These are phyloP conservation scores for Penicillium salamii DNA, from an alignment of 495 filamentous ascomycete species.

Conservation along the genomic window DNA sequence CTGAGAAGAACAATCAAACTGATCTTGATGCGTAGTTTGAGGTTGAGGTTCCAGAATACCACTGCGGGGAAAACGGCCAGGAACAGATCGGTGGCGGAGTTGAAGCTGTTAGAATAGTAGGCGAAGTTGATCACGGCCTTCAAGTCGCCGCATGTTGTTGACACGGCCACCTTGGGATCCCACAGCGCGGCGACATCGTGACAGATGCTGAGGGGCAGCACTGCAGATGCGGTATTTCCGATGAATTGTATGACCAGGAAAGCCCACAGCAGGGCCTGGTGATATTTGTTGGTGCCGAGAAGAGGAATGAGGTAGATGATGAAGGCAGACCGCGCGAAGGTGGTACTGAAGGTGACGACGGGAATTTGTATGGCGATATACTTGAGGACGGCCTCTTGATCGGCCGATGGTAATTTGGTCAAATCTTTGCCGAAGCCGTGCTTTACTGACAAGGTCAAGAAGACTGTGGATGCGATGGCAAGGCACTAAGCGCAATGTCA, in stretches of 20 bases:
- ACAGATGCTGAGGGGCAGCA: slow-evolving; percentile 33
- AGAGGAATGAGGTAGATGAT: slow-evolving; percentile 32
- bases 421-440: slow-evolving; percentile 33
- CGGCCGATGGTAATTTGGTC: background rate
- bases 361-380: slow-evolving; percentile 32
- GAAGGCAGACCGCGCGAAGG: slow-evolving; percentile 32
- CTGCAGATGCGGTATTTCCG: slow-evolving; percentile 28
- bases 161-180: slow-evolving; percentile 16
- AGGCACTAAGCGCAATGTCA: slow-evolving; percentile 15
- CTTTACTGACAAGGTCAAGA: slow-evolving; percentile 24
- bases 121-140: slow-evolving; percentile 27
- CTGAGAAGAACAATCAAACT: slow-evolving; percentile 39
- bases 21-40: slow-evolving; percentile 38
- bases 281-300: slow-evolving; percentile 26
- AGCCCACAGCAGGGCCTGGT: slow-evolving; percentile 26
- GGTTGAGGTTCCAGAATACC: slow-evolving; percentile 45
- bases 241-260: slow-evolving; percentile 26
- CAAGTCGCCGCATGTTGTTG: slow-evolving; percentile 26
- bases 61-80: slow-evolving; percentile 39
- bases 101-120: slow-evolving; percentile 39
- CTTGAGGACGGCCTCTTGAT: slow-evolving; percentile 25
- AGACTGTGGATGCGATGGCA: slow-evolving; percentile 24
- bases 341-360: slow-evolving; percentile 33
- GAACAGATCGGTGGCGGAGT: slow-evolving; percentile 40
- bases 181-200: slow-evolving; percentile 24